phyloP scores from a whole-genome alignment of 2,329 filamentous ascomycete species.

The Orbilia quercus region DNA sequence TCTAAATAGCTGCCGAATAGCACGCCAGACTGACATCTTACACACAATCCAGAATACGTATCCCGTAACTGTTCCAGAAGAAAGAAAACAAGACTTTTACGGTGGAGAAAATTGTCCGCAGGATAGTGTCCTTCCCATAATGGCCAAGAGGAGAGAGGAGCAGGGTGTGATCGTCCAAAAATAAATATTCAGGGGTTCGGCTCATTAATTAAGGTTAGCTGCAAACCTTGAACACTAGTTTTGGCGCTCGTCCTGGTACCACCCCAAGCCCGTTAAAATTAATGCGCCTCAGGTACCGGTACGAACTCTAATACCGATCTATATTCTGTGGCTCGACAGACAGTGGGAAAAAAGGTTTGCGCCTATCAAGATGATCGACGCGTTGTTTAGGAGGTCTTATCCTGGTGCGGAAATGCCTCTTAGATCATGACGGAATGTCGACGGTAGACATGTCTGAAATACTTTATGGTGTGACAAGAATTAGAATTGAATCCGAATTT shows the following conservation, averaged over 20 bases:
- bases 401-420: constrained; percentile 11
- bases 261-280: neutral
- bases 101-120: constrained; percentile 43
- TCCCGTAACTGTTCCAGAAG: neutral
- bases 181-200: constrained; percentile 52
- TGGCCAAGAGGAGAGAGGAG: constrained; percentile 13
- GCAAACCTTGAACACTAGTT: constrained; percentile 6
- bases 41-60: neutral
- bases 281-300: constrained; percentile 43
- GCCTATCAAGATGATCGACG: constrained; percentile 36
- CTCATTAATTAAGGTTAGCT: constrained; percentile 51
- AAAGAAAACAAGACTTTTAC: constrained; percentile 1
- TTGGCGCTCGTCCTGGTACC: constrained; percentile 22
- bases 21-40: neutral
- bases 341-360: neutral
- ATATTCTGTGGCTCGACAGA: constrained; percentile 1
- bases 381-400: constrained; percentile 8
- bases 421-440: constrained; percentile 29
- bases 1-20: neutral
- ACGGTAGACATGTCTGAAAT: too few relatives aligned
- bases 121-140: constrained; percentile 33
- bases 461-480: too few relatives aligned
- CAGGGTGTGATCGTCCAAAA: constrained; percentile 52
- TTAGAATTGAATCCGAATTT: neutral
- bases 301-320: neutral